These are phyloP conservation scores for Typha latifolia DNA, from an alignment of 176 grass and related monocot species.

Conservation along the genomic window DNA sequence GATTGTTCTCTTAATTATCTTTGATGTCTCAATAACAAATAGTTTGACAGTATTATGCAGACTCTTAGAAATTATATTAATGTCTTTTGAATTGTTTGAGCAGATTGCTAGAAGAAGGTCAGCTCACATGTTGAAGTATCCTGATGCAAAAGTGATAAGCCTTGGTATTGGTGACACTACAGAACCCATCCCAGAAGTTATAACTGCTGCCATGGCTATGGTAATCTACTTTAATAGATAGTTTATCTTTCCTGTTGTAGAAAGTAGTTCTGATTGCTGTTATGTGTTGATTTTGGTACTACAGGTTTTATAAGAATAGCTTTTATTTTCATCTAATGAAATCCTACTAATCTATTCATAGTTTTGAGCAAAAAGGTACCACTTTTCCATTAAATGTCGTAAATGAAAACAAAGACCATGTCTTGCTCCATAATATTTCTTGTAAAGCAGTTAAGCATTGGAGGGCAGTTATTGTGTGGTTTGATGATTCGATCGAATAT, in stretches of 20 bases:
- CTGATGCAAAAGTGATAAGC: slow-evolving; percentile 84
- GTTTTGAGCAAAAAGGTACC: no score
- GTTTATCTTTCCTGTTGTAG: background rate
- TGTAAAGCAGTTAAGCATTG: no score
- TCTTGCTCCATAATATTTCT: no score
- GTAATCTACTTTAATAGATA: slow-evolving; percentile 14
- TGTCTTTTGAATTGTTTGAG: background rate
- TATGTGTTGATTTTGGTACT: background rate
- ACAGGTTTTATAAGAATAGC: background rate
- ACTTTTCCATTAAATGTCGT: background rate
- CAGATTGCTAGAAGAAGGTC: slow-evolving; percentile 85
- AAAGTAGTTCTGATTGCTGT: background rate
- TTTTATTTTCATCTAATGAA: background rate
- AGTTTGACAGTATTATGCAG: no score
- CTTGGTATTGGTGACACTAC: slow-evolving; percentile 93
- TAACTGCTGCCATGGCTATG: slow-evolving; percentile 79
- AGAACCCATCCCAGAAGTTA: slow-evolving; percentile 77
- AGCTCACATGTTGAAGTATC: slow-evolving; percentile 61
- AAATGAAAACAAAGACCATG: no score
- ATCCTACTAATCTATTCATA: background rate
- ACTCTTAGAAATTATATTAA: background rate
- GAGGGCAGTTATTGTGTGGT: no score
- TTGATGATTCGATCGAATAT: no score
- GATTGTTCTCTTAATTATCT: no score
- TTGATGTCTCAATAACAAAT: no score